Conservation (phyloP, 805 yeast genomes). For the Priceomyces haplophilus region DNA sequence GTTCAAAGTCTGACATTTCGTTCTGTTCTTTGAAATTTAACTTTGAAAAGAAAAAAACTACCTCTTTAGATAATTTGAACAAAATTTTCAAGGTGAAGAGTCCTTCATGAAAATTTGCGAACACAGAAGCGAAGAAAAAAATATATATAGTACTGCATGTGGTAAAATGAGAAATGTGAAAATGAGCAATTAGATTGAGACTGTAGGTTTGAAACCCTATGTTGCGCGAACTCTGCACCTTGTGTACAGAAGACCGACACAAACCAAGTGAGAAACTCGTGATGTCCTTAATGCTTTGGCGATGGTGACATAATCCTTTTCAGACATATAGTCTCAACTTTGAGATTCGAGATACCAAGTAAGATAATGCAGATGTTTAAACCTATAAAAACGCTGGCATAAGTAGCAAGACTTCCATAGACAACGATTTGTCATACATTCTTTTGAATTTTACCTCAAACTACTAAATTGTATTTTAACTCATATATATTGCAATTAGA, state of each 20-base stretch:
- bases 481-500: too few species aligned
- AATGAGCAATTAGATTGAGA: not conserved
- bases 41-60: conserved; percentile 3
- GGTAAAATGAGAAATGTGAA: not conserved
- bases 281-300: too few species aligned
- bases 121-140: conserved; percentile 1
- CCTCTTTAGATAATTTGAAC: conserved; percentile 2
- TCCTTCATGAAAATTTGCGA: conserved; percentile 5
- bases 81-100: conserved; percentile 6
- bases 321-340: too few species aligned
- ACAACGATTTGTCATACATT: too few species aligned
- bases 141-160: not conserved
- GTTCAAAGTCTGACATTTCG: conserved; percentile 83
- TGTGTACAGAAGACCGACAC: not conserved
- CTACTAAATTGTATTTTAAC: too few species aligned
- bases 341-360: too few species aligned
- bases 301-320: too few species aligned
- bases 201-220: conserved; percentile 1
- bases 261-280: not conserved
- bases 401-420: too few species aligned
- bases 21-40: conserved; percentile 6
- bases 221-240: not conserved
- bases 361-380: too few species aligned
- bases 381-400: too few species aligned
- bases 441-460: too few species aligned